These are phyloP conservation scores for Trichoderma breve DNA, from an alignment of 2,329 filamentous ascomycete species.

Conservation along the genomic window DNA sequence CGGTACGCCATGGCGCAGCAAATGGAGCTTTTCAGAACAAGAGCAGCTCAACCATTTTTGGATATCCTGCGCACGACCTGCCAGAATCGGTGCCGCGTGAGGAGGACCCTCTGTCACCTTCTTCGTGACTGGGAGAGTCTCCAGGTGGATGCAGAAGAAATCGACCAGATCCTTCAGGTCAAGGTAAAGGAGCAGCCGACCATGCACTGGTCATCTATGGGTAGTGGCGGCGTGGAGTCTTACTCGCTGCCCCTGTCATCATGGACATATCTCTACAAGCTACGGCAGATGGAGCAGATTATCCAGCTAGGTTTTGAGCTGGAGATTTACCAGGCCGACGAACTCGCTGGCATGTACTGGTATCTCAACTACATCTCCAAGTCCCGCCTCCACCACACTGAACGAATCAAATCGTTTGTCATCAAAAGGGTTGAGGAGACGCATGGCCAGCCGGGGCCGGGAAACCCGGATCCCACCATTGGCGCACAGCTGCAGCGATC, in stretches of 20 bases:
- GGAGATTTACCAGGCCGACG: constrained; percentile 81
- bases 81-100: constrained; percentile 84
- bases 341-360: constrained; percentile 87
- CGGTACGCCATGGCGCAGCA: constrained; percentile 69
- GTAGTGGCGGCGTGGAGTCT: constrained; percentile 46
- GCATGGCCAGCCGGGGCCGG: constrained; percentile 20
- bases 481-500: constrained; percentile 49
- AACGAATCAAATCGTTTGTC: constrained; percentile 69
- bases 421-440: constrained; percentile 39
- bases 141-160: constrained; percentile 75
- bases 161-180: constrained; percentile 66
- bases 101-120: constrained; percentile 84
- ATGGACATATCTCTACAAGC: constrained; percentile 88
- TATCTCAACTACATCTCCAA: constrained; percentile 74
- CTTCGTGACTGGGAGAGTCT: constrained; percentile 81
- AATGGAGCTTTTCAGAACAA: constrained; percentile 67
- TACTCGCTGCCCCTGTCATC: constrained; percentile 75
- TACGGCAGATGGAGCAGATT: constrained; percentile 83
- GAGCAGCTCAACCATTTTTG: constrained; percentile 68
- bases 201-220: constrained; percentile 40
- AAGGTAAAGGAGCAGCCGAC: constrained; percentile 61
- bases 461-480: constrained; percentile 27
- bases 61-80: constrained; percentile 82
- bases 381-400: constrained; percentile 65
- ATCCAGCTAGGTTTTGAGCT: constrained; percentile 93